Evolutionary conservation across 495 filamentous ascomycete species (phyloP).

Genomic region (Neurospora tetrasperma): DNA sequence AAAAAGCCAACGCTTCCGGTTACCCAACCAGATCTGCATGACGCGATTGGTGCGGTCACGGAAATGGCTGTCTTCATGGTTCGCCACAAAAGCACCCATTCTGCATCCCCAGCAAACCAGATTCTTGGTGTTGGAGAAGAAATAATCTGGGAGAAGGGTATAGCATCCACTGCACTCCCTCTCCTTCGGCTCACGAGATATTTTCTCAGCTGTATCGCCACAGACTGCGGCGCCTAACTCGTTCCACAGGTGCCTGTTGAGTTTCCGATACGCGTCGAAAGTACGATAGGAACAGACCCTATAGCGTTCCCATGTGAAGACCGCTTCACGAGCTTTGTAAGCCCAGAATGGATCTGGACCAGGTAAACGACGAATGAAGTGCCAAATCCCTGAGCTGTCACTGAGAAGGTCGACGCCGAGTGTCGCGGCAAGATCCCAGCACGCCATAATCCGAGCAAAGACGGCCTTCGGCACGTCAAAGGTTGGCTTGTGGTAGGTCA

Average conservation of each 20-base stretch:
- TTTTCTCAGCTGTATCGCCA: constrained; percentile 8
- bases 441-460: constrained; percentile 4
- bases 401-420: constrained; percentile 20
- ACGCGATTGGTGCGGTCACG: constrained; percentile 5
- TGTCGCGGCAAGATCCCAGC: not conserved
- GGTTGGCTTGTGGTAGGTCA: constrained; percentile 16
- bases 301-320: not conserved
- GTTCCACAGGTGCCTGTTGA: not conserved
- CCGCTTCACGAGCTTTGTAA: constrained; percentile 16
- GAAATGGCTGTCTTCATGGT: constrained; percentile 16
- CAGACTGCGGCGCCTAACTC: constrained; percentile 15
- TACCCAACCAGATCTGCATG: not conserved
- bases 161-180: constrained; percentile 6
- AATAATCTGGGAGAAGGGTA: not conserved
- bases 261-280: not conserved
- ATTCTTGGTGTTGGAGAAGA: constrained; percentile 3
- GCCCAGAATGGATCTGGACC: constrained; percentile 20
- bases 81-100: constrained; percentile 6
- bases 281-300: too few species aligned
- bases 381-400: constrained; percentile 16
- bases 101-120: constrained; percentile 16
- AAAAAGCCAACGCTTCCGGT: not conserved
- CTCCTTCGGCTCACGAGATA: not conserved
- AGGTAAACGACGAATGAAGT: constrained; percentile 16
- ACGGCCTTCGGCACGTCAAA: constrained; percentile 19